Conservation (phyloP, 441 rosid genomes). For the Populus hybrid region DNA sequence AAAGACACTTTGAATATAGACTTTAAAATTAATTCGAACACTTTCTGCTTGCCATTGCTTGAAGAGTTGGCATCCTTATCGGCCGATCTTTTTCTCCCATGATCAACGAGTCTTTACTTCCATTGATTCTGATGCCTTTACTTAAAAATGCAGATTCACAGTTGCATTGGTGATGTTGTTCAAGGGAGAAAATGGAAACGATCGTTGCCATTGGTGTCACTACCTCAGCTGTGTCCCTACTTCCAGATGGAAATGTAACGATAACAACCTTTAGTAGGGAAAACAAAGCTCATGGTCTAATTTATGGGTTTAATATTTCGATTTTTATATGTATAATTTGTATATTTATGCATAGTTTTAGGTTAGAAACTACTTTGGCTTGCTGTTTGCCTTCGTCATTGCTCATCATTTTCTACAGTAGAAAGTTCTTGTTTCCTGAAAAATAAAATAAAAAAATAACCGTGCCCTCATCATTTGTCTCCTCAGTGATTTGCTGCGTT, state of each 20-base stretch:
- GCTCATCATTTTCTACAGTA: neutral
- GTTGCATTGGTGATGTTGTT: constrained; percentile 64
- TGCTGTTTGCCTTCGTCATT: neutral
- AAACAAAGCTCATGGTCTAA: neutral
- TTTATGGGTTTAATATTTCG: neutral
- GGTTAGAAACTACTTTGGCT: neutral
- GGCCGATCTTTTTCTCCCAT: neutral
- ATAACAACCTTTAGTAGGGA: constrained; percentile 8
- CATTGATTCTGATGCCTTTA: neutral
- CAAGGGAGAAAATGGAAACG: constrained; percentile 59
- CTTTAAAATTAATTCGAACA: too few relatives aligned
- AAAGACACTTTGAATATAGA: too few relatives aligned
- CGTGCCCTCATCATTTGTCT: too few relatives aligned
- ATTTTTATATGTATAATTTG: constrained; percentile 12
- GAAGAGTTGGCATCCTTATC: neutral
- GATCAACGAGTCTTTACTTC: neutral
- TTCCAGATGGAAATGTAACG: constrained; percentile 66
- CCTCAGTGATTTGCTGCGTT: too few relatives aligned
- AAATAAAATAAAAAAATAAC: too few relatives aligned
- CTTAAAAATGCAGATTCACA: constrained; percentile 35
- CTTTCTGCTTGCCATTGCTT: neutral
- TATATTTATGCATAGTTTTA: neutral
- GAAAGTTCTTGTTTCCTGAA: too few relatives aligned
- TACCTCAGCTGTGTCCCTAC: constrained; percentile 64
- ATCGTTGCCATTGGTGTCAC: constrained; percentile 78